Evolutionary conservation across 805 yeast species (phyloP).

Genomic region (Zygotorulaspora chibaensis): DNA sequence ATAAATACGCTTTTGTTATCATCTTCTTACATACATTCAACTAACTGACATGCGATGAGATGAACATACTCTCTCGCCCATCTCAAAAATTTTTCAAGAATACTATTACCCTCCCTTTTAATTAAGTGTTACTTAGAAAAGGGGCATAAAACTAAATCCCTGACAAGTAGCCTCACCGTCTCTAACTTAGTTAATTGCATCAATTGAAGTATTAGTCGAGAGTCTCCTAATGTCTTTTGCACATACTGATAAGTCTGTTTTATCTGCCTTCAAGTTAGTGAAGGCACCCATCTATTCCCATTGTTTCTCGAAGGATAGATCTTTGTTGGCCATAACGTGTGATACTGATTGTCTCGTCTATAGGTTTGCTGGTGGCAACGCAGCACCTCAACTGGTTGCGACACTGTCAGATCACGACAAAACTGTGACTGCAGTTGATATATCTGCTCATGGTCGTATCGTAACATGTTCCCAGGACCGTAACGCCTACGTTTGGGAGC

Average conservation of each 20-base stretch:
- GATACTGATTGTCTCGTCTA: slow-evolving; percentile 73
- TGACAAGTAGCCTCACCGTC: neutral
- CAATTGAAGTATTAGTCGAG: slow-evolving; percentile 26
- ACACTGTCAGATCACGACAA: slow-evolving; percentile 83
- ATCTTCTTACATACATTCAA: neutral
- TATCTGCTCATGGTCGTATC: slow-evolving; percentile 81
- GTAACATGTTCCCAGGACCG: slow-evolving; percentile 98
- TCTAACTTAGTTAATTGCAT: neutral
- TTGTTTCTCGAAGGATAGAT: slow-evolving; percentile 67
- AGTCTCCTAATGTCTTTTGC: slow-evolving; percentile 32
- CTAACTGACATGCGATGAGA: slow-evolving; percentile 6
- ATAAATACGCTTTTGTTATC: too few species aligned
- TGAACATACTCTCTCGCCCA: slow-evolving; percentile 10
- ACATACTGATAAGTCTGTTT: slow-evolving; percentile 23
- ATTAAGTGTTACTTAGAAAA: neutral
- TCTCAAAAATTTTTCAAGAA: slow-evolving; percentile 13
- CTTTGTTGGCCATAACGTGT: slow-evolving; percentile 74
- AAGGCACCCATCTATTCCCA: slow-evolving; percentile 88
- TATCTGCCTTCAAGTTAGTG: slow-evolving; percentile 57
- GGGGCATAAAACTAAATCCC: slow-evolving; percentile 2
- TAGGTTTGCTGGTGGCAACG: slow-evolving; percentile 44
- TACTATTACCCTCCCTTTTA: slow-evolving; percentile 1
- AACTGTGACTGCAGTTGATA: slow-evolving; percentile 90
- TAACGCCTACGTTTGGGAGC: slow-evolving; percentile 95
- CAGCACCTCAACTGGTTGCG: slow-evolving; percentile 59